Evolutionary conservation across 257 asterid species (phyloP).

Genomic region (Solanum boliviense): DNA sequence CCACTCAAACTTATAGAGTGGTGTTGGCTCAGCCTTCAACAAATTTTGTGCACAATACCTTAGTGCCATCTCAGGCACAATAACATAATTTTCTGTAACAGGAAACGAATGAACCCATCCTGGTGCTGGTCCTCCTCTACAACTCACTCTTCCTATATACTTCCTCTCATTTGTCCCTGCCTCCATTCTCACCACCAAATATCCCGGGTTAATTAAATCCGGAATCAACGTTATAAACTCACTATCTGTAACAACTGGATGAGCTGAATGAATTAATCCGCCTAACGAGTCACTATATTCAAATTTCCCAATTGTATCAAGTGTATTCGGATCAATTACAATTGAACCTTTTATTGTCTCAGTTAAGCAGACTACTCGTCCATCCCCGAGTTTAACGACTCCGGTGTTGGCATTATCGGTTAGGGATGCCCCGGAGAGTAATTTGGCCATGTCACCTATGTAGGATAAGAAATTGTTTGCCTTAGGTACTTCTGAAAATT

Average conservation of each 20-base stretch:
- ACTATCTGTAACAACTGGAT: conserved; percentile 70
- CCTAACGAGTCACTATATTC: conserved; percentile 59
- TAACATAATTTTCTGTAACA: conserved; percentile 69
- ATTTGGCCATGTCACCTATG: conserved; percentile 74
- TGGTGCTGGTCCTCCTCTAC: conserved; percentile 74
- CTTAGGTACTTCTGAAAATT: conserved; percentile 83
- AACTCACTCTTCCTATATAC: conserved; percentile 59
- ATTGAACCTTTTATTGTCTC: conserved; percentile 87
- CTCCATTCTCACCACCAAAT: conserved; percentile 66
- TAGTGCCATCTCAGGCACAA: conserved; percentile 96
- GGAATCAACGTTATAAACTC: conserved; percentile 72
- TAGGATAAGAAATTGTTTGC: conserved; percentile 55
- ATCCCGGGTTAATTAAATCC: conserved; percentile 72
- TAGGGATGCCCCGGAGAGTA: conserved; percentile 80
- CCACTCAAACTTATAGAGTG: conserved; percentile 86
- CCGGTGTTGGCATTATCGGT: conserved; percentile 97
- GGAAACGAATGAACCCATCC: conserved; percentile 99
- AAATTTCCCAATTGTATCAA: conserved; percentile 63
- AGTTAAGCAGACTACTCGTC: conserved; percentile 82
- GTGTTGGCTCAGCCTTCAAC: conserved; percentile 90
- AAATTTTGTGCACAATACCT: conserved; percentile 80
- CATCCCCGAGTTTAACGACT: conserved; percentile 73
- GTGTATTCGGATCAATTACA: conserved; percentile 45
- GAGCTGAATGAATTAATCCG: conserved; percentile 83
- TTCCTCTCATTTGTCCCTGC: conserved; percentile 75